Conservation (phyloP, 306 rosid genomes). For the Vigna angularis region DNA sequence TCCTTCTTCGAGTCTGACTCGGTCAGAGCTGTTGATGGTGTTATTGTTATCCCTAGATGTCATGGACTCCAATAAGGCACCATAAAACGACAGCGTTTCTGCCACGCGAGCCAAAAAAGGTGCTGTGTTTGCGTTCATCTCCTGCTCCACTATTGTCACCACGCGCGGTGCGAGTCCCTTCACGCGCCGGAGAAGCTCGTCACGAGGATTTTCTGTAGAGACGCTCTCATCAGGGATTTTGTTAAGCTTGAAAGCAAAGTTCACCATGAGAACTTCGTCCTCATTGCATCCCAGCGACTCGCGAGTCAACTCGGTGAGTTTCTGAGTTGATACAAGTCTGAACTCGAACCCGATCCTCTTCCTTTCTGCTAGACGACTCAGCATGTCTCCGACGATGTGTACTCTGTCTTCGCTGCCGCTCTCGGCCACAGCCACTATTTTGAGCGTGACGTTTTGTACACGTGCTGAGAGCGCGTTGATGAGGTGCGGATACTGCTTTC, state of each 20-base stretch:
- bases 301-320: constrained; percentile 73
- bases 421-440: constrained; percentile 60
- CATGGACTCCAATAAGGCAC: constrained; percentile 62
- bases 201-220: constrained; percentile 85
- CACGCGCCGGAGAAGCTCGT: constrained; percentile 85
- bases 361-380: constrained; percentile 49
- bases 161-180: constrained; percentile 69
- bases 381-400: constrained; percentile 43
- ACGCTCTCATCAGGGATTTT: constrained; percentile 94
- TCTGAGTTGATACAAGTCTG: constrained; percentile 35
- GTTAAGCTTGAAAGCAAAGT: constrained; percentile 75
- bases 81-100: constrained; percentile 65
- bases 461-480: constrained; percentile 58
- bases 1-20: constrained; percentile 65
- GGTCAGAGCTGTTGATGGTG: constrained; percentile 37
- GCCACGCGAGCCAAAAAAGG: constrained; percentile 77
- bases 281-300: constrained; percentile 68
- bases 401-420: constrained; percentile 55
- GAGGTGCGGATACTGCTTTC: constrained; percentile 63
- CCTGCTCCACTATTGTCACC: constrained; percentile 79
- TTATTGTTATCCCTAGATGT: constrained; percentile 1
- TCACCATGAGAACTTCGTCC: constrained; percentile 69
- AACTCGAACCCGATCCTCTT: constrained; percentile 56
- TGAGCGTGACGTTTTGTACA: constrained; percentile 38
- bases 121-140: constrained; percentile 87